Conservation (phyloP, 306 rosid genomes). For the Macrotyloma uniflorum region DNA sequence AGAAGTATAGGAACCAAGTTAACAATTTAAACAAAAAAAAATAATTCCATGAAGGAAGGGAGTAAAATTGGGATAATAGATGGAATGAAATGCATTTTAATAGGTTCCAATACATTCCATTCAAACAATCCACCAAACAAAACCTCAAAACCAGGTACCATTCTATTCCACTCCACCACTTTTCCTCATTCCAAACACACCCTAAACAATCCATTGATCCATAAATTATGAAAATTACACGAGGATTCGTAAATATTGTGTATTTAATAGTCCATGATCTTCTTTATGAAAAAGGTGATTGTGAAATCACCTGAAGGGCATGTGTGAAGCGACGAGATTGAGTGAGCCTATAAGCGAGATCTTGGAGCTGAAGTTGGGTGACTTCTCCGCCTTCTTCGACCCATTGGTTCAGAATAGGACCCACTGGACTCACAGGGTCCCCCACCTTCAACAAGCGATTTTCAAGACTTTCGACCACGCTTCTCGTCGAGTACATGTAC, state of each 20-base stretch:
- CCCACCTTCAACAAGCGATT: constrained; percentile 41
- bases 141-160: not conserved
- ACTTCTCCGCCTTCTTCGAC: constrained; percentile 52
- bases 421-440: constrained; percentile 48
- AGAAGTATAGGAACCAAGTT: too few species aligned
- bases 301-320: constrained; percentile 67
- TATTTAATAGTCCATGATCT: too few species aligned
- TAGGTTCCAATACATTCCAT: not conserved
- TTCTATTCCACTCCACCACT: not conserved
- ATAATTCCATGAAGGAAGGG: too few species aligned
- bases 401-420: constrained; percentile 63
- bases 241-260: not conserved
- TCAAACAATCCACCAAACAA: not conserved
- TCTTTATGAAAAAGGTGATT: not conserved
- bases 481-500: constrained; percentile 19
- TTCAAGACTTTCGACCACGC: constrained; percentile 24
- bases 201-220: not conserved
- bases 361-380: constrained; percentile 37
- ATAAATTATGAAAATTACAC: not conserved
- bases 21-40: too few species aligned
- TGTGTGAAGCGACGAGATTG: constrained; percentile 54
- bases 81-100: not conserved
- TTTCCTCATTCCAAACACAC: not conserved
- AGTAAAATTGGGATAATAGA: too few species aligned
- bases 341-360: constrained; percentile 50